Base-by-base conservation (phyloP, 139 green algal species). In the Picochlorum sp. region DNA sequence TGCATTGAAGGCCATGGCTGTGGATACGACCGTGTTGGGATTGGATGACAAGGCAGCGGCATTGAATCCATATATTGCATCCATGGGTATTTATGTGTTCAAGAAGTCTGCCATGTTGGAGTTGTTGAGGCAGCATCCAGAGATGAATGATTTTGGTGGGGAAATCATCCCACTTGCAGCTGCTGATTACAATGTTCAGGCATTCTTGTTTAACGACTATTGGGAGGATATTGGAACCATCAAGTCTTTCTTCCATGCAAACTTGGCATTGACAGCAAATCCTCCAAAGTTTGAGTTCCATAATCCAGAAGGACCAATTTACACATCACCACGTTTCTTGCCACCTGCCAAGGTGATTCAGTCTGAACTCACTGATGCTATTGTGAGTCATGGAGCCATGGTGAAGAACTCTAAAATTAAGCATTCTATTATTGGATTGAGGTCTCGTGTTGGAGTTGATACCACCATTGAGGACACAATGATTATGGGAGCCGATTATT, bases 31-130 rank as follows among this genome's bases (percentile, higher is more conserved):
- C 26, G 73, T 95, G 31, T 82, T 95, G 55, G 88, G 82, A 11
- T 83, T 96, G 55, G 73, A 69, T 16, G 45, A 77, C 4, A 80
- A 84, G 52, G 80, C 90, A 58, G 89, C 90, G 1, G 31, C 73
- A 57, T 60, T 90, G 68, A 87, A 88, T 76, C 86, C 89, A 8
- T 99, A 87, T 90, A 98, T 99, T 57, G 94, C 94, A 2, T 95
- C 83, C 63, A 99, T 99, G 94, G 94, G 94, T 63, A 98, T 99
- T 83, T 99, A 99, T 69, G 90, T 99, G 24, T 99, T 99, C 87
- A 96, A 96, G 80, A 97, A 97, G 82, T 64, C 83, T 4, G 78
- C 90, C 15, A 81, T 98, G 49, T 28, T 91, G 30, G 62, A 95
- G 31, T 77, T 95, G 57, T 78, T 90, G 34, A 77, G 73, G 4